Percentiles rank a stretch among this genome's conserved stretches.
Conservation (phyloP, 371 early-diverging fungal genomes). For the Mucor sp. region DNA sequence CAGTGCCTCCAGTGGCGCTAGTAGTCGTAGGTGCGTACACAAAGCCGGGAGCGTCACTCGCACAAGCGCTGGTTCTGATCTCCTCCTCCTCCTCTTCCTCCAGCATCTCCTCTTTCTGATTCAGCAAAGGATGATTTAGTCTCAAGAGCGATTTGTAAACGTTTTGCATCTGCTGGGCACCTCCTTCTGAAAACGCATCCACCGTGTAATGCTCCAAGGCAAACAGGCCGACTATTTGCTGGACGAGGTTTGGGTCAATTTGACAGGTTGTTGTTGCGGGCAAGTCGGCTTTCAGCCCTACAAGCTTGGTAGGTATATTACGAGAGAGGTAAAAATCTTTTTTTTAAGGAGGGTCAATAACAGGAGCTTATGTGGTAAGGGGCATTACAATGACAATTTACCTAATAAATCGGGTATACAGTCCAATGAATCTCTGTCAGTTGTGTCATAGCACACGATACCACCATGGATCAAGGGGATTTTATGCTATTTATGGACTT, state of each 20-base stretch:
- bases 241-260: constrained; percentile 27
- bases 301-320: constrained; percentile 35
- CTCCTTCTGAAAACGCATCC: constrained; percentile 34
- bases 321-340: constrained; percentile 28
- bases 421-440: constrained; percentile 33
- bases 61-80: not conserved
- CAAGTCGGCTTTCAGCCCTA: constrained; percentile 40
- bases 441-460: constrained; percentile 44
- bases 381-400: constrained; percentile 23
- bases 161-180: constrained; percentile 28
- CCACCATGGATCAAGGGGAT: constrained; percentile 35
- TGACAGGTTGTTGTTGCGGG: constrained; percentile 10
- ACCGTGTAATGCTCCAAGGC: constrained; percentile 26
- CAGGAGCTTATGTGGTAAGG: not conserved
- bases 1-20: not conserved
- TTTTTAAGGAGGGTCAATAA: not conserved
- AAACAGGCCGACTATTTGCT: constrained; percentile 29
- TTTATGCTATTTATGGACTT: not conserved
- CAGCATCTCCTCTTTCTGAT: not conserved
- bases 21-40: constrained; percentile 33
- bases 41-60: constrained; percentile 19
- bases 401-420: constrained; percentile 41
- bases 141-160: constrained; percentile 19
- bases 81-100: not conserved
- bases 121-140: constrained; percentile 10